A percentile compares a stretch with the other conserved stretches of the same genome.
Conservation (phyloP, 768 basidiomycete genomes). For the Pleurotus giganteus region DNA sequence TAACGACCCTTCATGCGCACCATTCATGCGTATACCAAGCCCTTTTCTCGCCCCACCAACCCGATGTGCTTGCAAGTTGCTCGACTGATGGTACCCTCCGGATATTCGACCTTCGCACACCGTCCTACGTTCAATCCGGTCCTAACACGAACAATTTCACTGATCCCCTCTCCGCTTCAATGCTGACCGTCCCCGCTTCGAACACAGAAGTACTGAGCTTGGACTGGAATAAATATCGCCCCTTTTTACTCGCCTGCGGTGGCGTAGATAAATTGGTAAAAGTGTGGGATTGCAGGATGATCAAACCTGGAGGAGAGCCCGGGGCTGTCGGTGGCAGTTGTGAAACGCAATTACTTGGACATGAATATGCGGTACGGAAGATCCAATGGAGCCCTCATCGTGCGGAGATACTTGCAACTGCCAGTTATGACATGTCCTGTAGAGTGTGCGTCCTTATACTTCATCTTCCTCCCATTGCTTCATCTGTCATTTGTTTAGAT, state of each 20-base stretch:
- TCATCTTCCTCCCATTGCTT: conserved; percentile 8
- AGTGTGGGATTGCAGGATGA: conserved; percentile 89
- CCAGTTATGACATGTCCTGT: conserved; percentile 95
- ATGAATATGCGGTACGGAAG: conserved; percentile 88
- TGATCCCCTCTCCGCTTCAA: conserved; percentile 65
- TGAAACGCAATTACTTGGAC: conserved; percentile 70
- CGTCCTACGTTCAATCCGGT: conserved; percentile 52
- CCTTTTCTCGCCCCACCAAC: conserved; percentile 89
- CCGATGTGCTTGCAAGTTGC: conserved; percentile 77
- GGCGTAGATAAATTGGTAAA: conserved; percentile 77
- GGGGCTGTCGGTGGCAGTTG: conserved; percentile 64
- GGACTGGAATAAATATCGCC: conserved; percentile 94
- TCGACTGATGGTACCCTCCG: conserved; percentile 85
- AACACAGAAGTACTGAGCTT: conserved; percentile 75
- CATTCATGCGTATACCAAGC: conserved; percentile 85
- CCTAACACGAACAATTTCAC: conserved; percentile 57
- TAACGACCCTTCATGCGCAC: conserved; percentile 83
- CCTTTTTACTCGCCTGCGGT: conserved; percentile 71
- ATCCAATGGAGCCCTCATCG: conserved; percentile 88
- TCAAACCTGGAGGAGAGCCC: conserved; percentile 50
- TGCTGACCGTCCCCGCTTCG: conserved; percentile 76
- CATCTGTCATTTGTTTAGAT: conserved; percentile 40
- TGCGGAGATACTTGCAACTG: conserved; percentile 62
- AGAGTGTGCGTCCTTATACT: conserved; percentile 60
- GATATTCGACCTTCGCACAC: conserved; percentile 75